Base-by-base conservation (phyloP, 805 yeast genomes). In the Schwanniomyces sp. region DNA sequence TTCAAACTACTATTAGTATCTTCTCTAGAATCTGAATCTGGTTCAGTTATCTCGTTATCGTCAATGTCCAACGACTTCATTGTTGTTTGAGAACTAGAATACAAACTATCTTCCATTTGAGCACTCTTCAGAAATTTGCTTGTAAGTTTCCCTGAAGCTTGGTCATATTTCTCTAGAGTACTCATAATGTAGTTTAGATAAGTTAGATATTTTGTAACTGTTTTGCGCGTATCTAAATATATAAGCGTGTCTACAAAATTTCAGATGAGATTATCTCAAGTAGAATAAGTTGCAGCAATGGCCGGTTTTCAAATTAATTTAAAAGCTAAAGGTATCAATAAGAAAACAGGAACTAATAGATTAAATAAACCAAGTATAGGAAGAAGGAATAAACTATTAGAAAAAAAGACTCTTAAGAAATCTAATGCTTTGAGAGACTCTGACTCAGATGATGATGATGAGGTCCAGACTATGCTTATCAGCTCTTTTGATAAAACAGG, bases 401-500 rank as follows among this genome's bases (percentile, higher is more conserved):
- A 29, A 12, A n/a, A 42, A 34, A 25, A 14, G 36, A 32, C 18
- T 6, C 8, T 32, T 7, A 32, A 32, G n/a, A 32, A 32, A 18
- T 10, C 30, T 14, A 29, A 41, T 18, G 43, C 41, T 26, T 41
- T 47, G 18, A 48, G 37, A 12, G 55, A 50, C 3, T 49, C 55
- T 5, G 58, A 52, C 4, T 34, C 47, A 21, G 67, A 59, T 7
- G 51, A 57, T 7, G 65, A 56, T 26, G 61, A 57, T 18, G 66
- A 59, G 14, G 59, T 50, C 5, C 51, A 51, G 40, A 49, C 45
- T 24, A 47, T 47, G 1, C 21, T 45, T 10, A 64, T 64, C 3
- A 68, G 64, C 24, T 41, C 59, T 1, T 65, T 63, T 51, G 68
- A 64, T 34, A 43, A 48, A 32, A 16, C 48, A 5, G 56, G 54